Conservation (phyloP, 306 rosid species). For the Rubus idaeus region DNA sequence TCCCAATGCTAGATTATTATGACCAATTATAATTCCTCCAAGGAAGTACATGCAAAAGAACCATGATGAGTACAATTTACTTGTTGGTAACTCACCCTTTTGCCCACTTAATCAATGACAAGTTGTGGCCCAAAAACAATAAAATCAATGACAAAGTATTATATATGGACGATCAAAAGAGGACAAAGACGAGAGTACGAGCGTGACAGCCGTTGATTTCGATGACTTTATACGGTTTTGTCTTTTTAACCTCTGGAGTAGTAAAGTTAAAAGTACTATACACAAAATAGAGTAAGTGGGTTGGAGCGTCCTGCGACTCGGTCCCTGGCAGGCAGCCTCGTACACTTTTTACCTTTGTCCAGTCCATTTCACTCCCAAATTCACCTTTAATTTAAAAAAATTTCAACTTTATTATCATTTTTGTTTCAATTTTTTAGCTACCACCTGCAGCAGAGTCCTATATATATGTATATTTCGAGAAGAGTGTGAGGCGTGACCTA, state of each 20-base stretch:
- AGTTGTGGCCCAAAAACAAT: too few species aligned
- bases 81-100: neutral
- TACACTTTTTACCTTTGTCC: conserved; percentile 17
- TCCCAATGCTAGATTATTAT: too few species aligned
- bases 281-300: conserved; percentile 15
- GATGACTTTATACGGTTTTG: conserved; percentile 12
- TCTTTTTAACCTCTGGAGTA: neutral
- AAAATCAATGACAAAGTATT: neutral
- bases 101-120: neutral
- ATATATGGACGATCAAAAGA: neutral
- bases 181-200: neutral
- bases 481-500: neutral
- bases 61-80: neutral
- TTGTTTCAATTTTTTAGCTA: neutral
- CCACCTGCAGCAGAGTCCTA: neutral
- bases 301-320: conserved; percentile 37
- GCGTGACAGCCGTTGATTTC: conserved; percentile 26
- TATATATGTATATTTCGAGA: neutral
- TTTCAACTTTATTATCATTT: conserved; percentile 21
- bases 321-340: neutral
- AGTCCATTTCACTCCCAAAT: conserved; percentile 55
- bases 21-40: too few species aligned
- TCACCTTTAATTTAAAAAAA: conserved; percentile 77
- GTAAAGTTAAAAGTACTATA: neutral
- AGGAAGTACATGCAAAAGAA: too few species aligned